These are phyloP conservation scores for Moricandia moricandioides DNA, from an alignment of 345 rosid species.

Conservation along the genomic window DNA sequence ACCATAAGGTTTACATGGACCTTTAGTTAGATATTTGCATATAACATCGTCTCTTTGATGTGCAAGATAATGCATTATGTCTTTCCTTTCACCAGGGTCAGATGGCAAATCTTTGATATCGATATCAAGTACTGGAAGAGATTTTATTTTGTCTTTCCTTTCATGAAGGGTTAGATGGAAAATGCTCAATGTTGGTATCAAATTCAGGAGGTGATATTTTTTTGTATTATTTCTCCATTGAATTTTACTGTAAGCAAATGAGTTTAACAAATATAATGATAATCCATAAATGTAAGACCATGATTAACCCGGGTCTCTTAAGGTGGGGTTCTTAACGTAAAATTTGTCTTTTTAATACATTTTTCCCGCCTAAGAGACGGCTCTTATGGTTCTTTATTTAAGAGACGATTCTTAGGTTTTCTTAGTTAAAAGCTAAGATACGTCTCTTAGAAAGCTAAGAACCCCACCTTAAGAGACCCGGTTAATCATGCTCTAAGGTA, in stretches of 20 bases:
- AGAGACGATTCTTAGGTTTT: too few species aligned
- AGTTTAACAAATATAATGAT: not conserved
- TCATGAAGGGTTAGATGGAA: not conserved
- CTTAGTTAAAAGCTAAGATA: too few species aligned
- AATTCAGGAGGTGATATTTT: not conserved
- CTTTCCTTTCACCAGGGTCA: not conserved
- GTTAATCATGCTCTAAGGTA: too few species aligned
- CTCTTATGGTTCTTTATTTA: too few species aligned
- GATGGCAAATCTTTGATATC: not conserved
- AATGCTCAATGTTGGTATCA: not conserved
- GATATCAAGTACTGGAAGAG: not conserved
- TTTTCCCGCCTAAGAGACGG: too few species aligned
- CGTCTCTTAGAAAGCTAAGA: too few species aligned
- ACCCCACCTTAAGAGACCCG: too few species aligned
- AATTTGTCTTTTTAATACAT: too few species aligned
- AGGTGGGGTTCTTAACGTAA: too few species aligned
- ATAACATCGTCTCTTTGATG: not conserved
- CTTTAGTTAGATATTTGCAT: not conserved
- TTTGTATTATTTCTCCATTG: not conserved
- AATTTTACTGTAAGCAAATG: not conserved
- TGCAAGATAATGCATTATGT: not conserved
- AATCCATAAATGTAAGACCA: not conserved
- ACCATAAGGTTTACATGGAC: not conserved
- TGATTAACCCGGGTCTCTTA: too few species aligned
- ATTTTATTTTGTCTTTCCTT: not conserved